phyloP scores from a whole-genome alignment of 1,139 yeast species.

The Debaryomyces nepalensis region DNA sequence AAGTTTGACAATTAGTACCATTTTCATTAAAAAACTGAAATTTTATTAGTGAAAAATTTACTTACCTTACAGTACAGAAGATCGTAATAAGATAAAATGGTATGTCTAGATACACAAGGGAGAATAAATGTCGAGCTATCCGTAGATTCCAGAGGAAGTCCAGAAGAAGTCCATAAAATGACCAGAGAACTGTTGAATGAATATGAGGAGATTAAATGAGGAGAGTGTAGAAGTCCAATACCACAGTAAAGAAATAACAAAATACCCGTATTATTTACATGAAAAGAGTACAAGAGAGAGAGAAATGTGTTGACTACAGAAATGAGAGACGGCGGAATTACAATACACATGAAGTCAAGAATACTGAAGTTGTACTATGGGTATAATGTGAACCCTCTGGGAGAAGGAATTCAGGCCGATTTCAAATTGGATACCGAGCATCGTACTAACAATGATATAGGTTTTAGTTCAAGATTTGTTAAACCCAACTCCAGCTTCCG shows the following conservation, averaged over 20 bases:
- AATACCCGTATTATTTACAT: no score
- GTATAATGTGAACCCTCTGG: background rate
- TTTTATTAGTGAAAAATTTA: constrained; percentile 11
- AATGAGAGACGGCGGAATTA: no score
- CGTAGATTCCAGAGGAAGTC: background rate
- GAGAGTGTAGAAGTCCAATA: no score
- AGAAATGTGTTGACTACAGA: no score
- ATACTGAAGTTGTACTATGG: background rate
- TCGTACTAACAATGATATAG: constrained; percentile 29
- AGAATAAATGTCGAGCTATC: background rate
- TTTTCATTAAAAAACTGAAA: constrained; percentile 7
- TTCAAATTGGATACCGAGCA: background rate
- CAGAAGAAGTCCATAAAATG: no score
- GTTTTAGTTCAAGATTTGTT: constrained; percentile 92
- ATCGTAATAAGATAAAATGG: constrained; percentile 14
- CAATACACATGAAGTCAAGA: no score
- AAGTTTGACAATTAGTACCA: constrained; percentile 6
- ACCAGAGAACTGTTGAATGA: no score
- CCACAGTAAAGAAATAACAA: no score
- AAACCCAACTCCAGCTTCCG: constrained; percentile 93
- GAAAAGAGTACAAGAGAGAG: no score
- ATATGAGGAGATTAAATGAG: no score
- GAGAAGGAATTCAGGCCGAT: background rate
- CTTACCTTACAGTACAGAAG: constrained; percentile 5
- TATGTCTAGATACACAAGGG: constrained; percentile 11